Base-by-base conservation (phyloP, 225 moss, liverwort and hornwort species). In the Bryum argenteum region DNA sequence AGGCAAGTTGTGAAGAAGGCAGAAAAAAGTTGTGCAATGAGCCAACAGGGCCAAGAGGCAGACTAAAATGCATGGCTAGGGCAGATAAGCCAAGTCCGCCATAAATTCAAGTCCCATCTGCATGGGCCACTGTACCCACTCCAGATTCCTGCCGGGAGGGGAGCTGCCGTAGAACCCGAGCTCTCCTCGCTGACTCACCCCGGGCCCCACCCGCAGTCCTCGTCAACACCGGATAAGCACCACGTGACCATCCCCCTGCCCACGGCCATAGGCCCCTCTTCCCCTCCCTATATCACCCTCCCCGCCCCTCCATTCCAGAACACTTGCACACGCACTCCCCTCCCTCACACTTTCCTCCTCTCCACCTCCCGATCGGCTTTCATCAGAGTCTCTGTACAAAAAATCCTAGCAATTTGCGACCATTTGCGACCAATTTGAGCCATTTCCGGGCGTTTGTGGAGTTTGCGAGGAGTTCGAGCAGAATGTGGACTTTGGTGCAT, bases 401-500 rank as follows among this genome's bases (percentile, higher is more conserved):
- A 33, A 33, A 5, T 33, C 7, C 33, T 4, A 33, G 33, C 33
- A 33, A 33, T 33, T 6, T 6, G 33, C 33, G 33, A 33, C 5
- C 33, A 33, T 33, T 33, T 33, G 2, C 33, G 20, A 38, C 17
- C 8, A 4, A 1, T 24, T 59, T 8, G 28, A 58, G 28, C 50
- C 9, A 37, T 33, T 18, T 37, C 20, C 8, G 26, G 16, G 26
- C 6, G 0, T 5, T n/a, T n/a, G n/a, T n/a, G n/a, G n/a, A n/a
- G n/a, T n/a, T 26, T 10, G 10, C 1, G 11, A 21, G 43, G n/a
- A 21, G 24, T 7, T 52, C 8, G 10, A 1, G 14, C 24, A 67
- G 10, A 37, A 80, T 84, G 84, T 80, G 84, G 84, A 84, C 84
- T 17, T 63, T 80, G 63, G 74, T 84, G 63, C 80, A 77, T 22